Evolutionary conservation across 129 eudicot species (phyloP).

Genomic region (Erigeron canadensis): DNA sequence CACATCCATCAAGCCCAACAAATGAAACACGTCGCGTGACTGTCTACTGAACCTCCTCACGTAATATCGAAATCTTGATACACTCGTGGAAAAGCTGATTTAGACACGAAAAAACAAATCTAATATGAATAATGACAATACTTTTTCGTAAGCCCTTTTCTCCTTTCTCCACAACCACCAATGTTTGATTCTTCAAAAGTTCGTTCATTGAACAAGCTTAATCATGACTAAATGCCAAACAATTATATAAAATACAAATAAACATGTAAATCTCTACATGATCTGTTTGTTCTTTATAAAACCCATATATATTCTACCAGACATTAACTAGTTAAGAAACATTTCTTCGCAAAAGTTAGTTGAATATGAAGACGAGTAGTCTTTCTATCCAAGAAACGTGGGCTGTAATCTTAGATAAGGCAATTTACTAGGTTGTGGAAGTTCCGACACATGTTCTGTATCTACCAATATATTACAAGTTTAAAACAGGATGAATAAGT

Average conservation of each 20-base stretch:
- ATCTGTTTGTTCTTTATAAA: constrained; percentile 5
- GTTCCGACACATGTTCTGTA: no score
- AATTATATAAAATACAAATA: not conserved
- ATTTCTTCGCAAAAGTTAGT: constrained; percentile 3
- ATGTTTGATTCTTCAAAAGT: not conserved
- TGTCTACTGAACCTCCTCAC: no score
- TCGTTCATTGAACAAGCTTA: not conserved
- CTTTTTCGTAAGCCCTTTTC: constrained; percentile 1
- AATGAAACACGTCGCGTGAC: no score
- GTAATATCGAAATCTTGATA: no score
- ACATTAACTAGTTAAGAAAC: constrained; percentile 17
- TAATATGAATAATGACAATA: no score
- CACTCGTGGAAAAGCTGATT: no score
- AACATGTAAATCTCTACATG: not conserved
- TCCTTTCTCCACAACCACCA: not conserved
- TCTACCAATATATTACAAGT: no score
- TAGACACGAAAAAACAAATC: no score
- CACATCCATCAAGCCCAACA: no score
- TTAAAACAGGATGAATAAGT: no score
- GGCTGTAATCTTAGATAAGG: not conserved
- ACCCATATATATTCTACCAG: constrained; percentile 13
- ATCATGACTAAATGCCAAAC: constrained; percentile 6
- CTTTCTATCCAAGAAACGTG: constrained; percentile 1
- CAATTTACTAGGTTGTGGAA: no score
- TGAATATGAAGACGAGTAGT: not conserved